Conservation (phyloP, 1,284 basidiomycete species). For the Mycena sp. region DNA sequence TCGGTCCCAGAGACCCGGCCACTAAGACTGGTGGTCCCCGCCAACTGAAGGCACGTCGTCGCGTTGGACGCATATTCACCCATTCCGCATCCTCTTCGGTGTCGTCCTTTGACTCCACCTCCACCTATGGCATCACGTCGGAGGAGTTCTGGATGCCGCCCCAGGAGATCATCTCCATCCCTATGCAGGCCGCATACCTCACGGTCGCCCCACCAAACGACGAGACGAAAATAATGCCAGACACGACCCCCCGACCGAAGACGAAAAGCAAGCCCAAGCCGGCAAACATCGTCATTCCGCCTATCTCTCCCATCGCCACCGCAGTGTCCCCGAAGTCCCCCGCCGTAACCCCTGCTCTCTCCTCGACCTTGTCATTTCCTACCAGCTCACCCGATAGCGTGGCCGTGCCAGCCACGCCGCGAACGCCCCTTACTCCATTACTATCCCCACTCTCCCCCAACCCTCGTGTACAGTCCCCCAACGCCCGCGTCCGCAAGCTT, state of each 20-base stretch:
- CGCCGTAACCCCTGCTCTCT: background rate
- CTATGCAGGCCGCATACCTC: constrained; percentile 3
- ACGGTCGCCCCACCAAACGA: background rate
- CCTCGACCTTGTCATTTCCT: background rate
- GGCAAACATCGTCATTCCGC: constrained; percentile 27
- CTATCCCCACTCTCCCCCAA: constrained; percentile 22
- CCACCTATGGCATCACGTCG: constrained; percentile 20
- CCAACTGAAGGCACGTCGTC: constrained; percentile 20
- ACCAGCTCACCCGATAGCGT: background rate
- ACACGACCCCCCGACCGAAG: constrained; percentile 9
- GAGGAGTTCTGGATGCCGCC: constrained; percentile 23
- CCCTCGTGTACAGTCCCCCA: constrained; percentile 9
- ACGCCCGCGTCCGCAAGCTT: constrained; percentile 27
- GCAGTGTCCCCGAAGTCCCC: constrained; percentile 4
- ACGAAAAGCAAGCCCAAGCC: constrained; percentile 24
- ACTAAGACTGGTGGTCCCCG: constrained; percentile 9
- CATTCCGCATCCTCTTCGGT: constrained; percentile 25
- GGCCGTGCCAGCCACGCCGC: background rate
- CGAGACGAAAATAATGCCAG: constrained; percentile 15
- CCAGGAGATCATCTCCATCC: background rate
- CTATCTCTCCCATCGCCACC: background rate
- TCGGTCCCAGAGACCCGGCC: constrained; percentile 2
- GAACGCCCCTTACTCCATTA: constrained; percentile 19
- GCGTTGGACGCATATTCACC: constrained; percentile 23
- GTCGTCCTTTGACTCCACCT: constrained; percentile 16